Evolutionary conservation across 1,139 yeast species (phyloP).

Genomic region (Pichia sp.): DNA sequence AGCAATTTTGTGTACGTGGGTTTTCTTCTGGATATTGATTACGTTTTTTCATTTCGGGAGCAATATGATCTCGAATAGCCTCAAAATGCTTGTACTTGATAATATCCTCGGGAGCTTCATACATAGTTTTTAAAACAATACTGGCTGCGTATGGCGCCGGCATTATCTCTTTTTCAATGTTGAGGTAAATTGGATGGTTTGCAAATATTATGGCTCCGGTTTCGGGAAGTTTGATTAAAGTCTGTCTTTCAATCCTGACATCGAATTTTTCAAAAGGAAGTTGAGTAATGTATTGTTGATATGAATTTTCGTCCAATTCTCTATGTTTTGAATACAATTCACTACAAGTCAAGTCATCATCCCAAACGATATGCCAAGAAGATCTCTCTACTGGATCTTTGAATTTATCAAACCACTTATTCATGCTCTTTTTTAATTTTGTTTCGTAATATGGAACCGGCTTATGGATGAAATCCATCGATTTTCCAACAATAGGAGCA

Average conservation of each 20-base stretch:
- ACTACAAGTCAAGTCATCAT: constrained; percentile 36
- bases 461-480: constrained; percentile 37
- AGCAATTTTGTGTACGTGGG: constrained; percentile 43
- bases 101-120: constrained; percentile 55
- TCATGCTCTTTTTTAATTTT: constrained; percentile 42
- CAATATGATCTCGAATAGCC: constrained; percentile 38
- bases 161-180: constrained; percentile 48
- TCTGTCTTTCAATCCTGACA: constrained; percentile 52
- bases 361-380: constrained; percentile 48
- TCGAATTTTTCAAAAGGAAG: constrained; percentile 38
- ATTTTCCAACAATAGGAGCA: constrained; percentile 33
- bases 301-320: constrained; percentile 21
- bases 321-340: constrained; percentile 30
- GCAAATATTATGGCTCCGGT: constrained; percentile 44
- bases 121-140: constrained; percentile 44
- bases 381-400: constrained; percentile 43
- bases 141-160: constrained; percentile 65
- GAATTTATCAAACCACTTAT: constrained; percentile 42
- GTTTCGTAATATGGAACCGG: constrained; percentile 44
- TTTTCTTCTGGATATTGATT: neutral
- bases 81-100: constrained; percentile 51
- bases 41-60: neutral
- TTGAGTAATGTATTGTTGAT: constrained; percentile 14
- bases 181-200: constrained; percentile 58
- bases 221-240: constrained; percentile 39